Evolutionary conservation across 2,329 filamentous ascomycete species (phyloP).

Genomic region (Didymella keratinophila): DNA sequence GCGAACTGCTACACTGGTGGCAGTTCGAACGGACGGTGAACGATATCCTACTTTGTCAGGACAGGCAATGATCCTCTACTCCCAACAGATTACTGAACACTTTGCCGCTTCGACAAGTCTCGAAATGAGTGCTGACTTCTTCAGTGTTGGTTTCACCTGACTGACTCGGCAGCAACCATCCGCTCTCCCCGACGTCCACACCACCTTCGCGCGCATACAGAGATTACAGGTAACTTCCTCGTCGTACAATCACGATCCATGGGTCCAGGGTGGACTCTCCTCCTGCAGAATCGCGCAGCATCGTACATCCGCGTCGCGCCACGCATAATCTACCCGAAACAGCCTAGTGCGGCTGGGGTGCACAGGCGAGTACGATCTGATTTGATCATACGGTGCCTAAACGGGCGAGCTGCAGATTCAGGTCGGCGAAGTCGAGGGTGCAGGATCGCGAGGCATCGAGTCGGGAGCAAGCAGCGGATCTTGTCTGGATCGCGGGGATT

Average conservation of each 20-base stretch:
- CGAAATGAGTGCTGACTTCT: not conserved
- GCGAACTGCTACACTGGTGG: not conserved
- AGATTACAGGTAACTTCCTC: conserved; percentile 18
- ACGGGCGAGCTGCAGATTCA: conserved; percentile 16
- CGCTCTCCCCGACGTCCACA: not conserved
- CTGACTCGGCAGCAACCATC: conserved; percentile 1
- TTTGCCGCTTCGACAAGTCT: not conserved
- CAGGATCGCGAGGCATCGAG: conserved; percentile 12
- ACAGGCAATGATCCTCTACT: not conserved
- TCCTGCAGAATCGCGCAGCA: conserved; percentile 20
- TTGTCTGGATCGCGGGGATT: conserved; percentile 8
- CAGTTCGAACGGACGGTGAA: not conserved
- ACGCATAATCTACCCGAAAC: not conserved
- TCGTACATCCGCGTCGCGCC: conserved; percentile 14
- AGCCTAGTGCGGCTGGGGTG: conserved; percentile 6
- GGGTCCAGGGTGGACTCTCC: conserved; percentile 12
- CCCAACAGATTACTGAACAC: not conserved
- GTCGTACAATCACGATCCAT: conserved; percentile 11
- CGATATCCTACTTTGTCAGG: not conserved
- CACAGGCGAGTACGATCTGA: conserved; percentile 14
- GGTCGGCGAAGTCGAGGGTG: conserved; percentile 16
- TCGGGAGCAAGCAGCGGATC: conserved; percentile 1
- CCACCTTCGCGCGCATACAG: conserved; percentile 14
- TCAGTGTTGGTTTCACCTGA: not conserved
- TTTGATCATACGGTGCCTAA: conserved; percentile 12